Evolutionary conservation across 306 rosid species (phyloP).

Genomic region (Lupinus albus): DNA sequence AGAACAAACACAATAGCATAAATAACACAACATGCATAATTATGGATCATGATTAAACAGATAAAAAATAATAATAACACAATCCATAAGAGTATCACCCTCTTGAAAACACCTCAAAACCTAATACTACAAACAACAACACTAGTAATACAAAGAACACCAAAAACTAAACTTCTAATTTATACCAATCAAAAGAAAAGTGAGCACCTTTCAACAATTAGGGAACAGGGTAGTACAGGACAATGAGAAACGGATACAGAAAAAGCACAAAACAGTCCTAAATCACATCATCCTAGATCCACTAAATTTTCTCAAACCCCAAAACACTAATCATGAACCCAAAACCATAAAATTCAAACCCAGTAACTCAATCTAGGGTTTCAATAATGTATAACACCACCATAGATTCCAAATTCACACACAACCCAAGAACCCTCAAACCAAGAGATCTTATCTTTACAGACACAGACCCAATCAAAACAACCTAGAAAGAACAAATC

Average conservation of each 20-base stretch:
- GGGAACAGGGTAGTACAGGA: background rate
- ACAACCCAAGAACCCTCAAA: conserved; percentile 17
- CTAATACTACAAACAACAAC: conserved; percentile 14
- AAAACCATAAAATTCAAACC: conserved; percentile 34
- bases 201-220: conserved; percentile 33
- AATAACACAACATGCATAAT: background rate
- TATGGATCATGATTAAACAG: conserved; percentile 14
- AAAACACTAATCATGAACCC: conserved; percentile 5
- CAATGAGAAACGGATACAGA: conserved; percentile 26
- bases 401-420: conserved; percentile 31
- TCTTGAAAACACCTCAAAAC: conserved; percentile 31
- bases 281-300: conserved; percentile 35
- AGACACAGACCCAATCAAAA: conserved; percentile 1
- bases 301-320: conserved; percentile 25
- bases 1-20: conserved; percentile 20
- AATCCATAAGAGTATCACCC: background rate
- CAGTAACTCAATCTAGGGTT: conserved; percentile 57
- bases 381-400: conserved; percentile 32
- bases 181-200: background rate
- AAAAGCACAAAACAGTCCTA: conserved; percentile 37
- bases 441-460: conserved; percentile 45
- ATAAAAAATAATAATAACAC: background rate
- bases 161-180: conserved; percentile 8
- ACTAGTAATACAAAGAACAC: conserved; percentile 26
- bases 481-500: conserved; percentile 54